A percentile compares a stretch with the other conserved stretches of the same genome.
These are phyloP conservation scores for Didymosphaeria variabile DNA, from an alignment of 2,329 filamentous ascomycete genomes.

Conservation along the genomic window DNA sequence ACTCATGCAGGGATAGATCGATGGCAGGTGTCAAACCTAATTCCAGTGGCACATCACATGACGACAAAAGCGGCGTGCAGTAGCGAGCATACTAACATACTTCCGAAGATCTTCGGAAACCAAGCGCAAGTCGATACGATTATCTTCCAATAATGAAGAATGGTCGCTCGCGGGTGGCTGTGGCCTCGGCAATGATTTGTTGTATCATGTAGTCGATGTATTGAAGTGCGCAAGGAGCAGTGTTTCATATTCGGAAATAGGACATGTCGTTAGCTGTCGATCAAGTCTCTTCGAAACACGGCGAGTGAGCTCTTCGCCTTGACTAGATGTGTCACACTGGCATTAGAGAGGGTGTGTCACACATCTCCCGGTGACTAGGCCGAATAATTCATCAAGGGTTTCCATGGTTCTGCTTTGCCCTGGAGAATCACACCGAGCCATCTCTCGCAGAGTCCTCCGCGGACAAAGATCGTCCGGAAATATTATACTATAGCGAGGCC, in stretches of 20 bases:
- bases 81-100: not conserved
- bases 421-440: not conserved
- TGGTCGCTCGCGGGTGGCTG: not conserved
- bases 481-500: not conserved
- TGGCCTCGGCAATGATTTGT: not conserved
- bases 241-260: not conserved
- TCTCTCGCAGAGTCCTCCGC: not conserved
- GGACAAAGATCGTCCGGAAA: not conserved
- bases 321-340: not conserved
- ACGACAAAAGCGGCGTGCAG: not conserved
- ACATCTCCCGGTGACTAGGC: not conserved
- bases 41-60: constrained; percentile 2
- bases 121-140: not conserved
- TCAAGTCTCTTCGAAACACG: not conserved
- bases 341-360: not conserved
- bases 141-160: not conserved
- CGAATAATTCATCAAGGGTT: not conserved
- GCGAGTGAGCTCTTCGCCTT: not conserved
- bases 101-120: not conserved
- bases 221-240: not conserved
- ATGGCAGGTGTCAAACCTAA: constrained; percentile 4
- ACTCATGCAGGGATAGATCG: constrained; percentile 5
- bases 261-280: constrained; percentile 1
- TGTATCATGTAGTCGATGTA: not conserved
- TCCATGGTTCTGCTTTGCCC: not conserved